Percentiles rank a stretch among this genome's conserved stretches.
Conservation (phyloP, 2,329 filamentous ascomycete species). For the Pseudogymnoascus sp. region DNA sequence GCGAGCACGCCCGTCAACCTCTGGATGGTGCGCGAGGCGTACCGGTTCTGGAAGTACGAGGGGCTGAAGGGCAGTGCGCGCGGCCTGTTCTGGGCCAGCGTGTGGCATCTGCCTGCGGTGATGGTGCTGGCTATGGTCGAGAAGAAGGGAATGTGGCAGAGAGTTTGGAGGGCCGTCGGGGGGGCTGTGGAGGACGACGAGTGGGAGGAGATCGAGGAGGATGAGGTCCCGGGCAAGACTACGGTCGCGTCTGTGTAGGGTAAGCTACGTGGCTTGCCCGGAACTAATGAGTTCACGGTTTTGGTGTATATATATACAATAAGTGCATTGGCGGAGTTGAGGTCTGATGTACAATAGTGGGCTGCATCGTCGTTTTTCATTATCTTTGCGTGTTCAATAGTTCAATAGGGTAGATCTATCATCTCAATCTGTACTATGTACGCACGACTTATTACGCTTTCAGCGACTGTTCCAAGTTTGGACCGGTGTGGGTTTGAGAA, state of each 20-base stretch:
- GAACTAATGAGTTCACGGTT: constrained; percentile 9
- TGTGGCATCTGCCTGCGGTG: constrained; percentile 88
- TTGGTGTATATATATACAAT: constrained; percentile 4
- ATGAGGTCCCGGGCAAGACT: constrained; percentile 15
- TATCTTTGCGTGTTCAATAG: not conserved
- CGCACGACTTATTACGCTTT: not conserved
- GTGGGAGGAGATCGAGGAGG: constrained; percentile 50
- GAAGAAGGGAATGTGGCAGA: constrained; percentile 86
- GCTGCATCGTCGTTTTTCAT: constrained; percentile 1
- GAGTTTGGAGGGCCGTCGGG: constrained; percentile 64
- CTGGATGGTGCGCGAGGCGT: constrained; percentile 76
- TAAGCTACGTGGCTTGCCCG: not conserved
- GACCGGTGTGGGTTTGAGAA: not conserved
- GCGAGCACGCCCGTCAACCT: constrained; percentile 76
- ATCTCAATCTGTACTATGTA: constrained; percentile 6
- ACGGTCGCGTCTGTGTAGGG: constrained; percentile 2
- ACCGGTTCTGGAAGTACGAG: constrained; percentile 70
- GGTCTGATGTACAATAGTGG: constrained; percentile 8
- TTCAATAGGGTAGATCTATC: constrained; percentile 2
- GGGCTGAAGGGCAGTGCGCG: constrained; percentile 75
- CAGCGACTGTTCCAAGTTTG: not conserved
- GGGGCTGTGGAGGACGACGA: constrained; percentile 50
- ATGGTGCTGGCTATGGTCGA: constrained; percentile 85
- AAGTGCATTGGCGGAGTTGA: constrained; percentile 6
- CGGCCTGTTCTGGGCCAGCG: constrained; percentile 90